Conservation (phyloP, 805 yeast species). For the Kuraishia ogatae region DNA sequence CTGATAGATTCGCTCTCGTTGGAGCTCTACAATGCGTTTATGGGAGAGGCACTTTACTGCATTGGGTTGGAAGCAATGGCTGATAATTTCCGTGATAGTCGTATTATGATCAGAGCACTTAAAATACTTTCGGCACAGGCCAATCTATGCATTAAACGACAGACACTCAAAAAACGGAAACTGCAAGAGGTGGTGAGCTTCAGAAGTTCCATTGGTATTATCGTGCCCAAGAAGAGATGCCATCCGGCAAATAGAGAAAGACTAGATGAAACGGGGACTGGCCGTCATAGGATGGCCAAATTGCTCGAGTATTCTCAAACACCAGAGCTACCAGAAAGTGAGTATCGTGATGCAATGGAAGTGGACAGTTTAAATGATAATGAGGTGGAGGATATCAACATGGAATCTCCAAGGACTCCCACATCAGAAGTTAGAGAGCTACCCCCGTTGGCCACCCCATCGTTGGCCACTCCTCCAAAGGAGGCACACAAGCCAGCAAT, state of each 20-base stretch:
- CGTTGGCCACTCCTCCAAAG: background rate
- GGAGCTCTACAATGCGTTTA: constrained; percentile 51
- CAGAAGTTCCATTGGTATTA: constrained; percentile 14
- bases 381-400: constrained; percentile 2
- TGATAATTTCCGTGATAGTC: constrained; percentile 22
- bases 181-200: constrained; percentile 26
- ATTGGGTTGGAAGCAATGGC: constrained; percentile 37
- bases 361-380: constrained; percentile 11
- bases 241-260: background rate
- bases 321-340: constrained; percentile 9
- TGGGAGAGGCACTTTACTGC: constrained; percentile 46
- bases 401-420: background rate
- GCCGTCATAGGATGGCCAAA: too few species aligned
- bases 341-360: constrained; percentile 11
- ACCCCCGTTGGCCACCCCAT: background rate
- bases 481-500: background rate
- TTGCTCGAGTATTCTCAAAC: background rate
- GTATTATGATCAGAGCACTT: constrained; percentile 23
- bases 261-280: too few species aligned
- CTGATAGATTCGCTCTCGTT: constrained; percentile 31
- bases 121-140: constrained; percentile 23
- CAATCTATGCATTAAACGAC: constrained; percentile 10
- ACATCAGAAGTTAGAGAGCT: background rate
- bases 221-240: constrained; percentile 3
- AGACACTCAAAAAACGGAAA: constrained; percentile 25